These are phyloP conservation scores for Crepidotus sp. DNA, from an alignment of 1,284 basidiomycete genomes.

Conservation along the genomic window DNA sequence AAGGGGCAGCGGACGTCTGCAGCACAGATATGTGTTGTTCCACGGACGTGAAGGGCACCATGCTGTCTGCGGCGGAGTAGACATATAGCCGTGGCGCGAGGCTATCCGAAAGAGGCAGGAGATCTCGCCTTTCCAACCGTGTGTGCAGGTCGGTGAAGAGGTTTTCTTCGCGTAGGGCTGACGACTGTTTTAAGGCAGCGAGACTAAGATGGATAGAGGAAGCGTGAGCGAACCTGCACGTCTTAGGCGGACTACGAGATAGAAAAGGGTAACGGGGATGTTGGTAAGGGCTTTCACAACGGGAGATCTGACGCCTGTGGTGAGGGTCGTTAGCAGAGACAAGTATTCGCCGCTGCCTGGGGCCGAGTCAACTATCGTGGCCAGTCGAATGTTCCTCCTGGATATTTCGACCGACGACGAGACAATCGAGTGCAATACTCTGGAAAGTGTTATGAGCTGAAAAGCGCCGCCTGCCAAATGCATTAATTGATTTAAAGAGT, in stretches of 20 bases:
- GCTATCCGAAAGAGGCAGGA: neutral
- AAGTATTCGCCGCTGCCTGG: slow-evolving; percentile 5
- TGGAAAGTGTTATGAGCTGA: slow-evolving; percentile 5
- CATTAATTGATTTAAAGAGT: neutral
- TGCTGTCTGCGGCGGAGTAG: neutral
- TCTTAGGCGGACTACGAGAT: neutral
- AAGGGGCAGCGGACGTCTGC: neutral
- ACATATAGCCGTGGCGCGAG: slow-evolving; percentile 3
- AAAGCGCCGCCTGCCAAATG: slow-evolving; percentile 4
- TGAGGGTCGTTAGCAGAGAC: neutral
- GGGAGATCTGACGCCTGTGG: neutral
- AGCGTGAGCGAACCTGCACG: neutral
- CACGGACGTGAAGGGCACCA: slow-evolving; percentile 1
- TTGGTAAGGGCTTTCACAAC: neutral
- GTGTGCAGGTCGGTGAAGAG: neutral
- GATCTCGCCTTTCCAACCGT: neutral
- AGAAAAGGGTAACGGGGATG: neutral
- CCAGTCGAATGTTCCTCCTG: neutral
- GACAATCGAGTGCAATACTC: neutral
- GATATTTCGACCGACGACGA: neutral
- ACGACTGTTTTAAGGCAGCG: neutral
- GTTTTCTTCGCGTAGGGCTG: neutral
- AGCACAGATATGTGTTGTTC: neutral
- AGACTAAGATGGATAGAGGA: neutral
- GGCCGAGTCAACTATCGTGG: slow-evolving; percentile 8